Evolutionary conservation across 495 filamentous ascomycete species (phyloP), one percentile per base, ranked within the genome.

Genomic region (Penicillium turbatum): DNA sequence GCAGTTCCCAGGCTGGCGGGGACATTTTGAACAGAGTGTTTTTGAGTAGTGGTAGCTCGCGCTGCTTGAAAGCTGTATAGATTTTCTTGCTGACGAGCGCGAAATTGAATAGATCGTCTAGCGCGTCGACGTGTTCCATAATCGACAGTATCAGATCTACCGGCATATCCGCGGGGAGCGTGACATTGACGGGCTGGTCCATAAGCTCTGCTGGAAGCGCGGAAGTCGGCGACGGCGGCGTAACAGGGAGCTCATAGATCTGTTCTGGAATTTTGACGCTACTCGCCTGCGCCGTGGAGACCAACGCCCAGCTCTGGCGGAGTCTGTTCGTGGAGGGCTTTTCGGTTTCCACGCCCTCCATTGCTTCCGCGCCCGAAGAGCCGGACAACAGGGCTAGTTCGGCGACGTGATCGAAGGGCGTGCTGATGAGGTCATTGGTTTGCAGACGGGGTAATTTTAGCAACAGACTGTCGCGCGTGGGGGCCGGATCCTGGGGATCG

Each of bases 1-100:
- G 81, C 50, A 83, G 67, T 59, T 87, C 84, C 81, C 81, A 86
- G 2, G 83, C 83, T 1, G 84, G 72, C n/a, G 82, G 78, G 0
- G 80, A 85, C 76, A 78, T 78, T 50, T 68, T 76, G 51, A 73
- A 78, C 1, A 84, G 66, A 0, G 80, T 70, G n/a, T 66, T 67
- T 36, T 79, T 80, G 51, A 86, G 79, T 12, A 86, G 64, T 1
- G 64, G 57, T 30, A 85, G 63, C 51, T 86, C 84, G 45, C 83
- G 72, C 5, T 71, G 64, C 57, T 86, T 86, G 65, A 82, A 86
- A 0, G 82, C 74, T 8, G 72, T 68, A 53, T 85, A 85, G 61
- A 86, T 85, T 8, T 76, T 77, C 41, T 69, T 72, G 69, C 81
- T 82, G 12, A 83, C 70, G 0, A 78, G 64, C 1, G 79, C 82